Evolutionary conservation across 345 rosid genomes (phyloP), one percentile per base, ranked within the genome.

Genomic region (Salix suchowensis): DNA sequence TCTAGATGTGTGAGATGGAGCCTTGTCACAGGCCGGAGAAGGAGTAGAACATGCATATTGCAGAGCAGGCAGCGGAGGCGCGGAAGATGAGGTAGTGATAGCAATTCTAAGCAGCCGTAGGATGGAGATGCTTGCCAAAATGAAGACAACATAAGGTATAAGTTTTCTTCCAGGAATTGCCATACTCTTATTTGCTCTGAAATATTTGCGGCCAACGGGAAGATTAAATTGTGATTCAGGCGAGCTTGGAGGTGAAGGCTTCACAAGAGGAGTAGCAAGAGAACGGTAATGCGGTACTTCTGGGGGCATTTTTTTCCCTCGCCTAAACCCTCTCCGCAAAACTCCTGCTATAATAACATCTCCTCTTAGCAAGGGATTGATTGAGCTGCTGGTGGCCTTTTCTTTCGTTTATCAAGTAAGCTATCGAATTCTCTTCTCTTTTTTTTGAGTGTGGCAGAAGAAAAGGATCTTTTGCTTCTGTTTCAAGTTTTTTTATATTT

Each of bases 61-160:
- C 24, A 78, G 58, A 68, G 84, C 44, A 68, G 79, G 76, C 34
- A 76, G 65, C 5, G 65, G 79, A 66, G 89, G 77, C 0, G 81
- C 64, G 6, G 86, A 74, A 55, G 91, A 80, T 54, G 94, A 71
- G 75, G 92, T 81, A 67, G 85, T 85, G 71, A 86, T 80, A 14
- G 85, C 80, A 66, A 91, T 78, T 46, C 87, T 87, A 18, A 91
- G 73, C 70, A 93, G 87, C 73, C 97, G 80, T 61, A 96, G 70
- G 65, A 91, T 74, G 66, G 99, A 91, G 73, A 87, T 37, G 82
- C 86, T 79, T 60, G 91, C 80, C 24, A 93, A 84, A 80, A 91
- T 52, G 76, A 91, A 89, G 68, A 96, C 79, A 60, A 91, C 82
- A 62, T 84, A 75, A 13, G 90, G 97, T 65, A 91, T 83, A 67